Evolutionary conservation across 345 rosid species (phyloP).

Genomic region (Gossypium raimondii): DNA sequence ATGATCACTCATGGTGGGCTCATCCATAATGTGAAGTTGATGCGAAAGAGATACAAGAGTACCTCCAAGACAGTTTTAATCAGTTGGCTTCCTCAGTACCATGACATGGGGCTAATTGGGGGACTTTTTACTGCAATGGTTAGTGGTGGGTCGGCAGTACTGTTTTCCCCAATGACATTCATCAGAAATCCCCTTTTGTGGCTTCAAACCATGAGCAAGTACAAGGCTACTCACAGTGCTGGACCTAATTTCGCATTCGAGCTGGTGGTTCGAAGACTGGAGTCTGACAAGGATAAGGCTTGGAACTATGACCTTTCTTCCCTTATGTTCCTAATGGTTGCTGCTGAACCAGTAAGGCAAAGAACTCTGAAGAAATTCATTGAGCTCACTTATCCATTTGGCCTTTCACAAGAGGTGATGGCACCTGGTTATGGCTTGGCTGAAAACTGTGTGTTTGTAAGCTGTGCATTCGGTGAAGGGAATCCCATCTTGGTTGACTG

Average conservation of each 20-base stretch:
- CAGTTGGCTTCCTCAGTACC: slow-evolving; percentile 79
- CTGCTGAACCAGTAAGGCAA: slow-evolving; percentile 71
- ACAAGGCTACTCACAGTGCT: slow-evolving; percentile 60
- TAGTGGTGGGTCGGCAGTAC: slow-evolving; percentile 52
- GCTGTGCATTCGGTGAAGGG: slow-evolving; percentile 60
- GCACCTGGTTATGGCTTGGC: slow-evolving; percentile 81
- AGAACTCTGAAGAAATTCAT: slow-evolving; percentile 48
- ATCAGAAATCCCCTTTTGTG: slow-evolving; percentile 60
- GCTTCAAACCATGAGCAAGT: slow-evolving; percentile 55
- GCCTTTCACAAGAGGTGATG: slow-evolving; percentile 59
- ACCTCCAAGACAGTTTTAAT: slow-evolving; percentile 54
- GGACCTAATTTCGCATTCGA: slow-evolving; percentile 71
- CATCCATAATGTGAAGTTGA: slow-evolving; percentile 60
- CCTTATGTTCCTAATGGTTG: slow-evolving; percentile 62
- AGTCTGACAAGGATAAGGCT: slow-evolving; percentile 36
- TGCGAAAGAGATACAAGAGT: slow-evolving; percentile 49
- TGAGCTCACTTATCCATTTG: slow-evolving; percentile 48
- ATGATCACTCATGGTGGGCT: slow-evolving; percentile 64
- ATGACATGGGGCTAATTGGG: slow-evolving; percentile 73
- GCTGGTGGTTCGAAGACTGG: slow-evolving; percentile 51
- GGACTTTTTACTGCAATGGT: slow-evolving; percentile 64
- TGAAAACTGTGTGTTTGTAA: slow-evolving; percentile 68
- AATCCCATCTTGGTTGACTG: slow-evolving; percentile 58
- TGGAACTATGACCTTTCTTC: slow-evolving; percentile 54
- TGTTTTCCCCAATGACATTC: slow-evolving; percentile 59